These are phyloP conservation scores for Phoenix dactylifera DNA, from an alignment of 176 grass and related monocot species.

Conservation along the genomic window DNA sequence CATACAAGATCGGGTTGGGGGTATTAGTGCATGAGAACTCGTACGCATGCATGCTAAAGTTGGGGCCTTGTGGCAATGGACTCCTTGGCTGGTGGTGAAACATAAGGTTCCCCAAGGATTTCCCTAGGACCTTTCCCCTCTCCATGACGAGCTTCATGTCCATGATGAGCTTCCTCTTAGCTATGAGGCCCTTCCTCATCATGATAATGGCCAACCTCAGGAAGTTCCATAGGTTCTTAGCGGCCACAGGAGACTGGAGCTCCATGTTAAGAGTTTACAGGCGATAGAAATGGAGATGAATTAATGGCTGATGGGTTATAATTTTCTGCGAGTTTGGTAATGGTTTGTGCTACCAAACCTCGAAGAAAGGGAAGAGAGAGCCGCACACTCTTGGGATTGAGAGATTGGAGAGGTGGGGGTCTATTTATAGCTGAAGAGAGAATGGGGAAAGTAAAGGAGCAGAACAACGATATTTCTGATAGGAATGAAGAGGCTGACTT, in stretches of 20 bases:
- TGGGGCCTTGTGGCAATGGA: not conserved
- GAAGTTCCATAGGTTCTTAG: not conserved
- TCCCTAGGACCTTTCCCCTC: conserved; percentile 32
- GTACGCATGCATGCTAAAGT: conserved; percentile 23
- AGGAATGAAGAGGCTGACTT: no score
- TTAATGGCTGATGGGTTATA: no score
- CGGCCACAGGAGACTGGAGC: not conserved
- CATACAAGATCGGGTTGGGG: conserved; percentile 37
- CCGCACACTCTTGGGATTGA: no score
- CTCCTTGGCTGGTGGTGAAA: conserved; percentile 6
- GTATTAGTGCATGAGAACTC: conserved; percentile 74
- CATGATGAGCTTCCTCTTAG: conserved; percentile 11
- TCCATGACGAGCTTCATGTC: conserved; percentile 21
- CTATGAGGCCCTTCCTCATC: conserved; percentile 5
- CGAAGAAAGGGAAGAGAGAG: no score
- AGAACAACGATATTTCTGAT: no score
- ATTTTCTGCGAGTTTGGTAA: no score
- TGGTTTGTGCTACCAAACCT: no score
- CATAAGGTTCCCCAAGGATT: conserved; percentile 29
- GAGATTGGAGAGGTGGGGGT: no score
- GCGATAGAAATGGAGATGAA: no score
- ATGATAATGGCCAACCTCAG: not conserved
- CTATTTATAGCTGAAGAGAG: no score
- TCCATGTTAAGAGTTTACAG: not conserved
- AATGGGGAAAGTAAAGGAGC: no score